phyloP scores from a whole-genome alignment of 2,329 filamentous ascomycete genomes.

The Colletotrichum australisinense region DNA sequence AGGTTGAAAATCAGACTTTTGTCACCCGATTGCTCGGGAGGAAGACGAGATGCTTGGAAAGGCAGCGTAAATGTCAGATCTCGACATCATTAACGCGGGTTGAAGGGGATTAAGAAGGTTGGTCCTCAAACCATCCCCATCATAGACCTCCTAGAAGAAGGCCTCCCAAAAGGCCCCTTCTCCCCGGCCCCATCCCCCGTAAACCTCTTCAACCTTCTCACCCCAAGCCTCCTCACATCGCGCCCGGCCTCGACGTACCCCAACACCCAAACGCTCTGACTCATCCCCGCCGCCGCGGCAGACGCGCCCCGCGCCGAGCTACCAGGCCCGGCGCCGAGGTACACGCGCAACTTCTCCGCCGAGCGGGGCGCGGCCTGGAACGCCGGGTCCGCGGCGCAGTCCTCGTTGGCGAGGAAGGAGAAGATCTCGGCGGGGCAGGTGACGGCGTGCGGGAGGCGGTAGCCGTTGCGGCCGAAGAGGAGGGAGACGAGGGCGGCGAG shows the following conservation, averaged over 20 bases:
- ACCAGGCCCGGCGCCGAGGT: conserved; percentile 46
- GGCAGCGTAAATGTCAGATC: not conserved
- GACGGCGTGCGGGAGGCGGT: conserved; percentile 79
- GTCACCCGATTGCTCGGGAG: not conserved
- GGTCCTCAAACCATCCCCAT: not conserved
- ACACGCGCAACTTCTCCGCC: conserved; percentile 70
- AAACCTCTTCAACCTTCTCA: conserved; percentile 54
- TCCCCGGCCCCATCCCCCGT: conserved; percentile 48
- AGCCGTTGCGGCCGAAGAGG: conserved; percentile 69
- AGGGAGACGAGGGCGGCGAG: conserved; percentile 71
- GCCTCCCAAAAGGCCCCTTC: not conserved
- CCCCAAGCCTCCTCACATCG: conserved; percentile 42
- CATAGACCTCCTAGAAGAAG: not conserved
- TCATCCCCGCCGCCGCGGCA: conserved; percentile 43
- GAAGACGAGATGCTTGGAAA: not conserved
- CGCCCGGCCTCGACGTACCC: conserved; percentile 51
- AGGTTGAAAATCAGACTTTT: not conserved
- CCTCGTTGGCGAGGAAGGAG: conserved; percentile 80
- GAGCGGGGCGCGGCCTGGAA: conserved; percentile 78
- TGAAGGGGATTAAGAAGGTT: too few relatives aligned
- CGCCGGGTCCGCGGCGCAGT: conserved; percentile 76
- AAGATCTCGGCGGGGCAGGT: conserved; percentile 81
- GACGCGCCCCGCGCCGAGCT: conserved; percentile 65
- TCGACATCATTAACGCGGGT: not conserved
- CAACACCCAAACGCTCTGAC: conserved; percentile 64